A percentile compares a stretch with the other conserved stretches of the same genome.
Evolutionary conservation across 2,329 filamentous ascomycete species (phyloP).

Genomic region (Chaetomium sp.): DNA sequence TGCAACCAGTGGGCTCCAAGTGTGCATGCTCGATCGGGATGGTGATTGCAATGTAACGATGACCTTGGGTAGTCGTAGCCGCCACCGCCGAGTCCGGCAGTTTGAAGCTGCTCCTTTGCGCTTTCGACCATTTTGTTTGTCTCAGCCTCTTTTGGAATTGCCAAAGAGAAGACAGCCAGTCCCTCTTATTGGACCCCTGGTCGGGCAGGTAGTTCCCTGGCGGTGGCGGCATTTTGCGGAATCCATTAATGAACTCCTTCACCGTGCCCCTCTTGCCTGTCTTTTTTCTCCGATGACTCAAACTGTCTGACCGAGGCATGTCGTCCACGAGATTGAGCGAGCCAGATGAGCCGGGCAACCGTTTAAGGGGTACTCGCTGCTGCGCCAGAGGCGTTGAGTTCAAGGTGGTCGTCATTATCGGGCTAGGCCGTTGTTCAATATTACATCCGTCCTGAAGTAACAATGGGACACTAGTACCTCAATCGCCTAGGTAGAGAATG

Average conservation of each 20-base stretch:
- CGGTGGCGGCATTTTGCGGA: conserved; percentile 53
- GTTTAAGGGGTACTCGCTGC: conserved; percentile 20
- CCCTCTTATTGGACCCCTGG: conserved; percentile 40
- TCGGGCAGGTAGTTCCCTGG: conserved; percentile 45
- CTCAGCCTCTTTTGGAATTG: conserved; percentile 38
- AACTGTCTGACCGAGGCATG: conserved; percentile 12
- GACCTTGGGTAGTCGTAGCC: conserved; percentile 54
- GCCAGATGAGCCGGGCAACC: conserved; percentile 28
- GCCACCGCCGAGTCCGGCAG: conserved; percentile 60
- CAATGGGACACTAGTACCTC: conserved; percentile 22
- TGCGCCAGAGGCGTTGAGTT: conserved; percentile 3
- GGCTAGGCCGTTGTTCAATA: neutral
- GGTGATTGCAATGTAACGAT: conserved; percentile 63
- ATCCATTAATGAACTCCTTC: conserved; percentile 50
- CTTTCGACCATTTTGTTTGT: conserved; percentile 28
- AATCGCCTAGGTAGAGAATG: neutral
- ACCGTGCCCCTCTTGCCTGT: conserved; percentile 29
- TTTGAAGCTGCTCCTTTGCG: conserved; percentile 38
- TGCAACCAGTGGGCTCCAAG: conserved; percentile 37
- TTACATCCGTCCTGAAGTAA: conserved; percentile 22
- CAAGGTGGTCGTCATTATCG: conserved; percentile 10
- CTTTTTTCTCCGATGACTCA: conserved; percentile 33
- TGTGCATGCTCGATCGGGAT: conserved; percentile 57
- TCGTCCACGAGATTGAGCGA: conserved; percentile 22
- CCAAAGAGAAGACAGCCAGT: conserved; percentile 40